Base-by-base conservation (phyloP, 164 flowering plant genomes). In the Hamamelis virginiana region DNA sequence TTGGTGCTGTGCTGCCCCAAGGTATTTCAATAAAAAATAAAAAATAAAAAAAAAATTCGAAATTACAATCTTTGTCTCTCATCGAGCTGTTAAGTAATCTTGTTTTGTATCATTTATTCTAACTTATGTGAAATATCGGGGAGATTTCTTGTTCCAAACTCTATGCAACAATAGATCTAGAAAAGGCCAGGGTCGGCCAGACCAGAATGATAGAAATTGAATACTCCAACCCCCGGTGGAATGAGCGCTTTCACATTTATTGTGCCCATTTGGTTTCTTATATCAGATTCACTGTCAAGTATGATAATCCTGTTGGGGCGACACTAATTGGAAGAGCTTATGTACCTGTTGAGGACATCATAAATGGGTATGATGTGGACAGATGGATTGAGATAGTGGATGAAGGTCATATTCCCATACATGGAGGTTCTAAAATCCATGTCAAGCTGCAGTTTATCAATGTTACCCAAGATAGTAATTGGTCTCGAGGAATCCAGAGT, bases 131-230 rank as follows among this genome's bases (percentile, higher is more conserved):
- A 72, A 69, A 65, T 19, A 50, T 74, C 13, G 70, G 65, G 64
- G 77, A 87, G 84, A 62, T 81, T 52, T 81, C 80, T 47, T 87
- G 90, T 27, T 15, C 89, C 0, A 48, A 59, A 61, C 55, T 84
- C 33, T 89, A 89, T 74, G 94, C 89, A 63, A 85, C 89, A 18
- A 75, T 89, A 43, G 91, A 86, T 74, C 53, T 89, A 19, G 87
- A 86, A 57, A 80, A 73, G 65, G 88, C 92, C 0, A 80, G 89
- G 47, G 85, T 86, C 5, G 92, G 73, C 1, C 67, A 88, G 21
- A 87, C 94, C 14, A 76, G 85, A 58, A 48, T 75, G 59, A 18
- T 83, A 25, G 44, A 63, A 41, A 67, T 75, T 43, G 71, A 74
- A 33, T 71, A 72, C 8, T 62, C 70, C 25, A 75, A 69, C 13